Conservation (phyloP, 75 land plant species). For the Pinus albicaulis region DNA sequence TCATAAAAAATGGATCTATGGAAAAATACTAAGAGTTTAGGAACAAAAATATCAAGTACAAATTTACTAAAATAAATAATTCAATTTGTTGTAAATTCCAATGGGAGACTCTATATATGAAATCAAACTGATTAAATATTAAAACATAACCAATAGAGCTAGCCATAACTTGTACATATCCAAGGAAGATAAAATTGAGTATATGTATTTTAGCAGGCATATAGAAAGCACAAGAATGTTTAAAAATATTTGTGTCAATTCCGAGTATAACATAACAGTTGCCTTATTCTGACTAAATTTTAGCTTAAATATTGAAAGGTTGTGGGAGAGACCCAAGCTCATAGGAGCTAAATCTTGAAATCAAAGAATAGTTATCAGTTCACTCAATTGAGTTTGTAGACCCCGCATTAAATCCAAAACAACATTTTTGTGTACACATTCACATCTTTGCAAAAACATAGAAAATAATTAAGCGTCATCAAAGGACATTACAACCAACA, state of each 20-base stretch:
- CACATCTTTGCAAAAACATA: slow-evolving; percentile 56
- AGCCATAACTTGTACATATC: background rate
- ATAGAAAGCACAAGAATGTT: background rate
- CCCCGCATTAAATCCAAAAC: slow-evolving; percentile 94
- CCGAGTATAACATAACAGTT: background rate
- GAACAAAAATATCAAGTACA: background rate
- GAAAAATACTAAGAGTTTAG: background rate
- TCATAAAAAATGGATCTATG: background rate
- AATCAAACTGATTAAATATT: background rate
- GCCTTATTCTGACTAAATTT: slow-evolving; percentile 98
- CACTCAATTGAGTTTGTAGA: slow-evolving; percentile 62
- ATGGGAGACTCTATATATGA: background rate
- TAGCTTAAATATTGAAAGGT: too few species aligned
- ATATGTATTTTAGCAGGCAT: background rate
- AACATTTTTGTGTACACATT: slow-evolving; percentile 80
- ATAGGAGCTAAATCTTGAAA: too few species aligned
- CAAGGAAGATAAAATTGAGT: background rate
- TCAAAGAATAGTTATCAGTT: too few species aligned
- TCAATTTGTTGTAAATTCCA: background rate
- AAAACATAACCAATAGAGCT: background rate
- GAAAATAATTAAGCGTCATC: slow-evolving; percentile 3
- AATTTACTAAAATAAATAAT: background rate
- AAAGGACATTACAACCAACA: background rate
- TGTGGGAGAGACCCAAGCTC: too few species aligned
- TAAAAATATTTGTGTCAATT: background rate